Conservation (phyloP, 2,329 filamentous ascomycete species). For the Amauroascus niger region DNA sequence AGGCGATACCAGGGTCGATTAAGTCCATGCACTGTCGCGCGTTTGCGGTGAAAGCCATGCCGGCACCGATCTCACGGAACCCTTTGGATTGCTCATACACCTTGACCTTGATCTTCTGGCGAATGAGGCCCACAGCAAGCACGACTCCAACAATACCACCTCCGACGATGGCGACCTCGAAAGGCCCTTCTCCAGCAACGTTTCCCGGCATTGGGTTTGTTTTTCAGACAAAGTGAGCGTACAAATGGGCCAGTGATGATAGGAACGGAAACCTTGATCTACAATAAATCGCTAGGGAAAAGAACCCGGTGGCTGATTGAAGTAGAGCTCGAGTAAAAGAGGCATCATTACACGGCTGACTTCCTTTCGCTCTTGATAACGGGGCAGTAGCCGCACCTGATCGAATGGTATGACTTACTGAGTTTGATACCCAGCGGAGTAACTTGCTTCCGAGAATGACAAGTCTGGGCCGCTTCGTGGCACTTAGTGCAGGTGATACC, state of each 20-base stretch:
- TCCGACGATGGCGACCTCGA: constrained; percentile 31
- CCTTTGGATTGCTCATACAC: constrained; percentile 3
- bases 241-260: no score
- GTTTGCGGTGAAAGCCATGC: neutral
- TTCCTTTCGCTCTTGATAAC: neutral
- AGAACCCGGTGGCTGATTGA: neutral
- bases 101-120: constrained; percentile 22
- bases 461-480: neutral
- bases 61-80: constrained; percentile 3
- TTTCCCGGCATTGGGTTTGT: neutral
- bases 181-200: neutral
- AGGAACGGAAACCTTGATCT: no score
- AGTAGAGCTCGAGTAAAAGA: neutral
- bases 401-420: neutral
- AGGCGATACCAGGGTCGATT: neutral
- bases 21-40: neutral
- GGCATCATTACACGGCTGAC: neutral
- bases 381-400: neutral
- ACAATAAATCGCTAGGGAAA: neutral
- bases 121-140: constrained; percentile 28
- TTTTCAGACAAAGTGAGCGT: neutral
- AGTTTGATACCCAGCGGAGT: neutral
- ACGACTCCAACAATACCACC: constrained; percentile 36
- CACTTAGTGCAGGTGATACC: neutral
- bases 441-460: neutral